Conservation (phyloP, 495 filamentous ascomycete species). For the Lophiotrema nucula region DNA sequence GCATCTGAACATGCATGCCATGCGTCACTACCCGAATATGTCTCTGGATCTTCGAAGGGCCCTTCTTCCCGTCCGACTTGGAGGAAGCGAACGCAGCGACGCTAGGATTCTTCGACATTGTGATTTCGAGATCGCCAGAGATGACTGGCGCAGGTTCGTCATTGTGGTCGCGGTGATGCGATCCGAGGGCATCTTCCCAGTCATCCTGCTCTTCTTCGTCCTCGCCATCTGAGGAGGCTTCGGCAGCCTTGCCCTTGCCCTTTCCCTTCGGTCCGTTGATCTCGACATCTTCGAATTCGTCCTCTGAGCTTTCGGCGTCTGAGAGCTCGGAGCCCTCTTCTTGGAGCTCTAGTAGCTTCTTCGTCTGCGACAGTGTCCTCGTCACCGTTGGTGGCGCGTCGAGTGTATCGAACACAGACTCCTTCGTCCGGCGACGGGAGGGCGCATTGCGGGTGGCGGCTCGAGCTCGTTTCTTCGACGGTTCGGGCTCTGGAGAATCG, state of each 20-base stretch:
- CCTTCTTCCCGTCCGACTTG: conserved; percentile 68
- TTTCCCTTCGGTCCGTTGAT: conserved; percentile 7
- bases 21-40: conserved; percentile 75
- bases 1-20: conserved; percentile 81
- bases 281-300: conserved; percentile 63
- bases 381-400: conserved; percentile 55
- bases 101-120: conserved; percentile 44
- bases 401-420: conserved; percentile 60
- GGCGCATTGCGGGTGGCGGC: not conserved
- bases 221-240: conserved; percentile 48
- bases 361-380: conserved; percentile 51
- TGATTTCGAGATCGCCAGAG: conserved; percentile 71
- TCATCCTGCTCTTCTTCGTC: conserved; percentile 71
- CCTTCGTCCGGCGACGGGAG: too few species aligned
- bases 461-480: not conserved
- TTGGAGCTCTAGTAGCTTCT: conserved; percentile 48
- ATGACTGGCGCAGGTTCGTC: conserved; percentile 19
- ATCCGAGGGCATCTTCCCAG: conserved; percentile 74
- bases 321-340: conserved; percentile 65
- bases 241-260: conserved; percentile 19
- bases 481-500: not conserved
- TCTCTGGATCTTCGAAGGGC: conserved; percentile 78
- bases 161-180: conserved; percentile 35
- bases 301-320: conserved; percentile 49
- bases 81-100: conserved; percentile 46